Base-by-base conservation (phyloP, 2,329 filamentous ascomycete species). In the Nectriaceae sp. region DNA sequence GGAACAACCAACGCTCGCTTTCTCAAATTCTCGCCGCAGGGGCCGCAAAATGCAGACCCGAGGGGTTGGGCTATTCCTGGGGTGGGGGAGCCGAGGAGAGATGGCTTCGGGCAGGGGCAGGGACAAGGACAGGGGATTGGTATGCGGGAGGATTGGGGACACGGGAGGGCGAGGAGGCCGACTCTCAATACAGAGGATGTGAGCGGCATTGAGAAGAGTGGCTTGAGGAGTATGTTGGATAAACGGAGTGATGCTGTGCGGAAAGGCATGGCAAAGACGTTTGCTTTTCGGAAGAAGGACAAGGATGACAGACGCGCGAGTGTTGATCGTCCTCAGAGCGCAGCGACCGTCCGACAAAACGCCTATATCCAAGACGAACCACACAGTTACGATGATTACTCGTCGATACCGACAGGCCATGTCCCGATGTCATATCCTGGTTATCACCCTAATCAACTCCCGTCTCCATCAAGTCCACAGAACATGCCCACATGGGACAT, bases 211-310 rank as follows among this genome's bases (percentile, higher is more conserved):
- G 79, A 82, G 56, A 78, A 77, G 55, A 82, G 78, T 2, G 76
- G 76, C 0, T 67, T 83, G 41, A 70, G 80, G 39, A 75, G 67
- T 38, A 72, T 71, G 19, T 66, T 83, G 40, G 80, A 83, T 54
- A 79, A 77, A 65, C 79, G 72, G 57, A 83, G 79, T 55, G 77
- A 80, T n/a, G 73, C 71, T 20, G 74, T 82, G 18, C 70, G 79
- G 31, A 76, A 75, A 40, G 78, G 78, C 0, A 64, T 83, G 2
- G 76, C 74, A 11, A 80, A 80, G 49, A 77, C 76, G 0, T 81
- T 82, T 53, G 66, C 70, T 0, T 80, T 82, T 52, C 72, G 75
- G 11, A 67, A 64, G 42, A 77, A 74, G 60, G 77, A 77, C 57
- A 74, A 74, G 48, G 73, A 75, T 26, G 55, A 55, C 19, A 16